Conservation (phyloP, 2,329 filamentous ascomycete species). For the Colletotrichum sojae region DNA sequence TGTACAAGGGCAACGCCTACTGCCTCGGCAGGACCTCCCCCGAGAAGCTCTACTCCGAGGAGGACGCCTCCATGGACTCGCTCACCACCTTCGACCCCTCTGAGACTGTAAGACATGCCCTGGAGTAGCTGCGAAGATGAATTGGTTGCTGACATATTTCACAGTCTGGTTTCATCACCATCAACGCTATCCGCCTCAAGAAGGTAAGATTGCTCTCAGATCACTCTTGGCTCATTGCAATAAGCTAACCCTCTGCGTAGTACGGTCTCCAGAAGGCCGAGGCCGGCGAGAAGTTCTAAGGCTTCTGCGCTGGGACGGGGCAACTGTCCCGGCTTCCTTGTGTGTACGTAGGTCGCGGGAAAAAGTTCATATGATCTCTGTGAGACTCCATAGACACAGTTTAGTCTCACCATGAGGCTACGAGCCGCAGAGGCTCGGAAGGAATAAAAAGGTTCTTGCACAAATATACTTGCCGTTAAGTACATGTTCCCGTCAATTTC, state of each 20-base stretch:
- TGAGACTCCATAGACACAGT: too few relatives aligned
- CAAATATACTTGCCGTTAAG: too few relatives aligned
- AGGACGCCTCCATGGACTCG: conserved; percentile 66
- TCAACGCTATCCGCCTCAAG: conserved; percentile 77
- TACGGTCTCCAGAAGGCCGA: conserved; percentile 59
- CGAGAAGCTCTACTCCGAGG: conserved; percentile 66
- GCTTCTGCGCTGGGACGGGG: too few relatives aligned
- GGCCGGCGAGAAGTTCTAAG: conserved; percentile 46
- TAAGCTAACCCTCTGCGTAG: conserved; percentile 45
- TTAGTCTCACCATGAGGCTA: too few relatives aligned
- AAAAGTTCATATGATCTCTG: too few relatives aligned
- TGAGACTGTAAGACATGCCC: conserved; percentile 50
- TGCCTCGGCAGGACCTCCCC: conserved; percentile 61
- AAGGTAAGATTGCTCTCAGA: conserved; percentile 49
- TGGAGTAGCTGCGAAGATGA: neutral
- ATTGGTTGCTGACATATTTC: neutral
- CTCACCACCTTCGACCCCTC: conserved; percentile 59
- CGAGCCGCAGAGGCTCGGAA: too few relatives aligned
- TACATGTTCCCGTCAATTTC: too few relatives aligned
- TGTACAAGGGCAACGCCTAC: conserved; percentile 60
- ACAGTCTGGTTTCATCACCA: conserved; percentile 70
- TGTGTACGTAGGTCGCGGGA: too few relatives aligned
- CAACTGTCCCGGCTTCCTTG: too few relatives aligned
- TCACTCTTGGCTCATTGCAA: rapidly evolving
- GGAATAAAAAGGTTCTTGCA: too few relatives aligned